Evolutionary conservation across 345 rosid genomes (phyloP), one percentile per base, ranked within the genome.

Genomic region (Brassica nigra): DNA sequence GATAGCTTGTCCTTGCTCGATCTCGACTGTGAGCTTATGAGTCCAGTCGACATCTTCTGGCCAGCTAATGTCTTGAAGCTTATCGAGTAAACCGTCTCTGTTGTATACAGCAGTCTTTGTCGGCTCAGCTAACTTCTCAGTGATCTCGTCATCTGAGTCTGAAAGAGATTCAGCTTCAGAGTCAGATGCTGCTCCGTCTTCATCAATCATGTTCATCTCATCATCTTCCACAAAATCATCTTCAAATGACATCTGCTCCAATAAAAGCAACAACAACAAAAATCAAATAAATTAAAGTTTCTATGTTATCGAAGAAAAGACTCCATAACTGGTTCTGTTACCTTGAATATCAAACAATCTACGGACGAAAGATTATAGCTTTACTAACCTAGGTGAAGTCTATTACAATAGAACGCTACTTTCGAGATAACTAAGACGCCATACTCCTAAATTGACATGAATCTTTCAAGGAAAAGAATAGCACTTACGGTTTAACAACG

Each of bases 1-100:
- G 5, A 95, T 90, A 12, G 87, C 89, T 83, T 87, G 88, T 76
- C 79, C 93, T 52, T 86, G 92, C 6, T 88, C 88, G 58, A 88
- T 68, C 63, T 86, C 94, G 15, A 92, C 30, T 2, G 89, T 68
- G 3, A 95, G 92, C 85, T 78, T 85, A 77, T 95, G 91, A 44
- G 77, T 83, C 99, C 98, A 95, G 1, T 86, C 84, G 5, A 78
- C 85, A 29, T 84, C 81, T 74, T 88, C 89, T 0, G 96, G 97
- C 96, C 94, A 95, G 81, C 86, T 86, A 16, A 92, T 86, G 76
- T 95, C 98, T 72, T 91, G 85, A 28, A 92, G 92, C 10, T 92
- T 95, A 67, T 92, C 96, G 34, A 82, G 83, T 0, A 92, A 82
- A 3, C 89, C 96, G 11, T 87, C 93, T 73, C 88, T 82, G 62